Conservation (phyloP, 1,139 yeast species). For the Lodderomyces elongisporus region DNA sequence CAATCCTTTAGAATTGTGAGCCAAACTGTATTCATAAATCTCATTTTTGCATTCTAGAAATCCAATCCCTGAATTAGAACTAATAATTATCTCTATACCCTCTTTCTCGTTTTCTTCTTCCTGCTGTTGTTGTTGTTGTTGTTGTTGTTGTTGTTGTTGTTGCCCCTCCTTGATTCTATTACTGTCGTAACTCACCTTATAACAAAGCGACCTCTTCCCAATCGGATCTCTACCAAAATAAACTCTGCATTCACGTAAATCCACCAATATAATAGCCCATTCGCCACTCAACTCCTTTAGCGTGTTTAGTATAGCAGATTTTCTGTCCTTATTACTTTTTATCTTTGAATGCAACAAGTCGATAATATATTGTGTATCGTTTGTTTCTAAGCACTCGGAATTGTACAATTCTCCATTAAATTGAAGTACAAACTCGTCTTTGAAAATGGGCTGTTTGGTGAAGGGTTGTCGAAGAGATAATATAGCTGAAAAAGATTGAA, state of each 20-base stretch:
- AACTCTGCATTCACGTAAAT: conserved; percentile 28
- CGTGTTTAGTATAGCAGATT: conserved; percentile 26
- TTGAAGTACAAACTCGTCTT: conserved; percentile 41
- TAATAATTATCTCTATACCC: conserved; percentile 23
- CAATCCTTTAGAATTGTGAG: background rate
- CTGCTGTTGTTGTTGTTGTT: no score
- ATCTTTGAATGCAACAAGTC: conserved; percentile 17
- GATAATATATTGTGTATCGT: conserved; percentile 32
- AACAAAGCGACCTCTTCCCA: conserved; percentile 76
- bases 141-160: no score
- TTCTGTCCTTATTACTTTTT: conserved; percentile 8
- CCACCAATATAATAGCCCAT: conserved; percentile 62
- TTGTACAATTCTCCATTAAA: conserved; percentile 90
- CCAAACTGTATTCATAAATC: conserved; percentile 39
- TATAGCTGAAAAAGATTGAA: conserved; percentile 59
- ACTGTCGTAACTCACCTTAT: conserved; percentile 18
- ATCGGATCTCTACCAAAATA: conserved; percentile 82
- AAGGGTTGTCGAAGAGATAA: conserved; percentile 76
- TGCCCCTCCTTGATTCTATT: conserved; percentile 22
- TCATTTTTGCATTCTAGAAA: conserved; percentile 54
- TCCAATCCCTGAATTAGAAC: conserved; percentile 36
- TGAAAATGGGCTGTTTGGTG: conserved; percentile 57
- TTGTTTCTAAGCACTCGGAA: conserved; percentile 35
- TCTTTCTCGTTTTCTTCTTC: no score
- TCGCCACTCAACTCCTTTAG: conserved; percentile 64